Evolutionary conservation across 768 basidiomycete species (phyloP), one percentile per base, ranked within the genome.

Genomic region (Mycena olivaceomarginata): DNA sequence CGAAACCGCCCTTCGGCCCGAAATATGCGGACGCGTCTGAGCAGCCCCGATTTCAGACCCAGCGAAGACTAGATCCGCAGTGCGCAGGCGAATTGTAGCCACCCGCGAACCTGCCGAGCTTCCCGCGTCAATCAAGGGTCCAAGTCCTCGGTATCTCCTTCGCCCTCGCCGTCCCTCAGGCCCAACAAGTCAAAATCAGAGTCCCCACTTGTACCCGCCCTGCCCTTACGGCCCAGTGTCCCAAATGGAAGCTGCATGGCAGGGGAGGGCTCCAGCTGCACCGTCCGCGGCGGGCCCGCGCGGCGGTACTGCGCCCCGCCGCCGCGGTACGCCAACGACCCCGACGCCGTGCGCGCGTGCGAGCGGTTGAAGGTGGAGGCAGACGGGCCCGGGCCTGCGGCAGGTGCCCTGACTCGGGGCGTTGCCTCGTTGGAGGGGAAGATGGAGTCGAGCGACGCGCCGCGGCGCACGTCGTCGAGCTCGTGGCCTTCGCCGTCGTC

Each of bases 231-330:
- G 22, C 75, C 56, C 25, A 79, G 40, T 12, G 78, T 64, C n/a
- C 59, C 77, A 48, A 78, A 77, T 18, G 91, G 91, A 43, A 92
- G 80, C 76, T 89, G 84, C 91, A 92, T 92, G 15, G 75, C 84
- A 25, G 90, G 89, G 0, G 90, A 91, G 15, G 91, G 91, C 81
- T 92, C 90, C 81, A 91, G 75, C 79, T 92, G 91, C 20, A 86
- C 84, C 13, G 91, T 92, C 48, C 90, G 87, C 46, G 90, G 83
- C 13, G 78, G 78, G 41, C 75, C 78, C 31, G 65, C 68, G 20
- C 75, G 78, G 18, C 69, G 72, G 22, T 79, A 79, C 53, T 77
- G 69, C 10, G 78, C 72, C n/a, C 62, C 72, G 20, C 71, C 69
- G 48, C 68, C 68, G 15, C n/a, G 62, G 62, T 76, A 76, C 5